These are phyloP conservation scores for Wickerhamomyces sp. DNA, from an alignment of 1,139 yeast genomes.

Conservation along the genomic window DNA sequence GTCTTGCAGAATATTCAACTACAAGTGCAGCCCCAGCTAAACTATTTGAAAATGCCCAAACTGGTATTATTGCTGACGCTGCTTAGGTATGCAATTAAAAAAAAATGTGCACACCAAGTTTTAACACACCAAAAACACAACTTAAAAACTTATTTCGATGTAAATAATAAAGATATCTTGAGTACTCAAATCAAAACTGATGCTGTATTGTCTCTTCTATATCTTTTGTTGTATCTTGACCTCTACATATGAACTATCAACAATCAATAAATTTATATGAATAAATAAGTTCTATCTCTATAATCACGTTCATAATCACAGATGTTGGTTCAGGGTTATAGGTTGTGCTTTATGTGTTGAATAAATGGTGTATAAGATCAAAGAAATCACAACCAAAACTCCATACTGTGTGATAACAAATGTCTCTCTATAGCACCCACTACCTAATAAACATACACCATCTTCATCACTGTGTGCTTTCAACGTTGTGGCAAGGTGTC, in stretches of 20 bases:
- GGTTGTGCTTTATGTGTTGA: conserved; percentile 4
- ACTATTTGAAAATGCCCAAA: conserved; percentile 1
- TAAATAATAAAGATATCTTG: too few species aligned
- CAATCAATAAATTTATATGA: too few species aligned
- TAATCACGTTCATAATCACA: too few species aligned
- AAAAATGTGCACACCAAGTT: too few species aligned
- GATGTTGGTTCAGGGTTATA: too few species aligned
- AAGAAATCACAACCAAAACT: conserved; percentile 2
- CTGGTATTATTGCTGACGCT: background rate
- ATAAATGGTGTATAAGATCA: conserved; percentile 11
- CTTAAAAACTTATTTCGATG: too few species aligned
- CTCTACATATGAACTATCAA: too few species aligned
- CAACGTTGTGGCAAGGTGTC: conserved; percentile 34
- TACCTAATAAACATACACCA: conserved; percentile 13
- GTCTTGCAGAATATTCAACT: conserved; percentile 29
- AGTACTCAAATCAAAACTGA: too few species aligned
- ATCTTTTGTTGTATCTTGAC: too few species aligned
- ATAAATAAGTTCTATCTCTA: too few species aligned
- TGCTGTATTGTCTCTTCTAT: too few species aligned
- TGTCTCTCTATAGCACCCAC: conserved; percentile 11
- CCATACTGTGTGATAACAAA: conserved; percentile 10
- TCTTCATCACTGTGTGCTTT: conserved; percentile 24
- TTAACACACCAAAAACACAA: too few species aligned
- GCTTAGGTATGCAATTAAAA: background rate
- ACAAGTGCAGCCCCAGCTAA: background rate